Conservation (phyloP, 164 flowering plant species). For the Berberis thunbergii region DNA sequence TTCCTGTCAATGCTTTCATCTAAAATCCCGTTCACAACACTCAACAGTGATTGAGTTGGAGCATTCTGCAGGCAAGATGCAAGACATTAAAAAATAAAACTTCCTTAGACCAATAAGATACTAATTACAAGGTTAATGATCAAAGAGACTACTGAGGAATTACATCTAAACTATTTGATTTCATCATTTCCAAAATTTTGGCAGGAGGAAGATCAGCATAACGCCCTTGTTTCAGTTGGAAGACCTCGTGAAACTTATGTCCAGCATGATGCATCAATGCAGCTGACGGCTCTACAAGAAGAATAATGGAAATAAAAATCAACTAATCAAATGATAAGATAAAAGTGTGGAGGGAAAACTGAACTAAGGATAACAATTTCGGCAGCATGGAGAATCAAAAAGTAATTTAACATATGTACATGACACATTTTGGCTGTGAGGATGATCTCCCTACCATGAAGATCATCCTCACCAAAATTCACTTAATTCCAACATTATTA, state of each 20-base stretch:
- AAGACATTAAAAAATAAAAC: not conserved
- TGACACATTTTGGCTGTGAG: too few relatives aligned
- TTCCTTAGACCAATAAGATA: not conserved
- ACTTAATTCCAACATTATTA: too few relatives aligned
- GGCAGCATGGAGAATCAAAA: too few relatives aligned
- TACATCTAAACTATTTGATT: conserved; percentile 61
- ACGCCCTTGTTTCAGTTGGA: conserved; percentile 38
- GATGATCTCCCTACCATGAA: too few relatives aligned
- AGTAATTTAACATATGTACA: too few relatives aligned
- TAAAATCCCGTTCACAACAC: conserved; percentile 46
- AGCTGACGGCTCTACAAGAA: conserved; percentile 22
- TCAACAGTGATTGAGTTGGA: conserved; percentile 63
- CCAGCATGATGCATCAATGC: conserved; percentile 30
- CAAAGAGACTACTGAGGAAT: conserved; percentile 7
- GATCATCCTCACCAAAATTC: too few relatives aligned
- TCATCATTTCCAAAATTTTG: conserved; percentile 51
- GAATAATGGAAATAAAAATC: conserved; percentile 1
- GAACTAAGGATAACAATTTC: too few relatives aligned
- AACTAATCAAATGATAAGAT: not conserved
- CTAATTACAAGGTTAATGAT: not conserved
- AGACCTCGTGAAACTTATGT: conserved; percentile 31
- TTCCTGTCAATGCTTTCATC: conserved; percentile 65
- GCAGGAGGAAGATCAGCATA: conserved; percentile 49
- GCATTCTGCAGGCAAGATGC: conserved; percentile 45
- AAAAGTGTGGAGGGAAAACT: not conserved